Evolutionary conservation across 768 basidiomycete genomes (phyloP), one percentile per base, ranked within the genome.

Genomic region (Hydnomerulius pinastri): DNA sequence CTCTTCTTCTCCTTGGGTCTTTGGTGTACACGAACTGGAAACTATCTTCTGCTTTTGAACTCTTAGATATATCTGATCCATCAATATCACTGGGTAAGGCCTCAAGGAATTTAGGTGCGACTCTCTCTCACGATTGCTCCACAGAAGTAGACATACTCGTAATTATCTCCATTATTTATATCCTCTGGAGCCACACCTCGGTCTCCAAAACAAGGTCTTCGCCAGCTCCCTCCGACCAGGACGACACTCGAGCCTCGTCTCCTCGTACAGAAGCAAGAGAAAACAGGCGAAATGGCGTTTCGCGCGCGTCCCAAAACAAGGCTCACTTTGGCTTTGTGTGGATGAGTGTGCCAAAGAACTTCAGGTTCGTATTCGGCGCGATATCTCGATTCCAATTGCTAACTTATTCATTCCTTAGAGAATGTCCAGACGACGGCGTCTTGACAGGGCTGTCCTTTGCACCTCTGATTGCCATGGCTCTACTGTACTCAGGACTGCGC

Each of bases 301-400:
- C 53, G 44, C 63, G 65, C 23, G 46, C 59, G 25, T 51, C 59
- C 24, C 57, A 58, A 43, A 71, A 70, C 52, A 81, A 77, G 68
- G 71, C 72, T 20, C 78, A 81, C 59, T 81, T 83, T 48, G 83
- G 85, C 28, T 88, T 83, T 61, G 78, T 92, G 21, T 93, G 90
- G 90, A 92, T 93, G 91, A 87, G 90, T 13, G 89, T 91, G 4
- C 86, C 88, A 0, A 90, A 91, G 68, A 91, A 93, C 61, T 93
- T 90, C 63, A 77, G 90, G 89, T 87, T 55, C 35, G 72, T 60
- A 33, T 43, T 36, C 27, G 29, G 37, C 24, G n/a, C 24, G 25
- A 24, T 24, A 17, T 38, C 39, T 44, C 12, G 45, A 1, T 45
- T 15, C 35, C 35, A 29, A 9, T 46, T 46, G n/a, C 50, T 66